A percentile compares a stretch with the other conserved stretches of the same genome.
Conservation (phyloP, 441 rosid species). For the Gossypium lobatum region DNA sequence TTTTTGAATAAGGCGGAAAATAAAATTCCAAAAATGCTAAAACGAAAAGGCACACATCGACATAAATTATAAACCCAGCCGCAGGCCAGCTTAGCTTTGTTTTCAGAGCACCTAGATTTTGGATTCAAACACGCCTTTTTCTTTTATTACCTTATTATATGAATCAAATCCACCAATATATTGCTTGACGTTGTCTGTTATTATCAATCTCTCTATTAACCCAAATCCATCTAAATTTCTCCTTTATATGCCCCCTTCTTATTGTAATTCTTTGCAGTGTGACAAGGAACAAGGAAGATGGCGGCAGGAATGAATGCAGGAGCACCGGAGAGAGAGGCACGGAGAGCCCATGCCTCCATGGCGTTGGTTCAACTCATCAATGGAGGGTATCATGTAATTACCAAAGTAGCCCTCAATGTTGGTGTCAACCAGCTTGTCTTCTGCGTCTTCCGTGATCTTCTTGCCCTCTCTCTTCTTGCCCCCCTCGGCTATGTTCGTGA, state of each 20-base stretch:
- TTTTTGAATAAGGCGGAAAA: background rate
- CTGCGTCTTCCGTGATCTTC: constrained; percentile 86
- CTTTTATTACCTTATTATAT: background rate
- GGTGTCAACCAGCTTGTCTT: constrained; percentile 95
- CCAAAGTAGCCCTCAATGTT: constrained; percentile 87
- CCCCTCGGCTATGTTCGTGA: constrained; percentile 84
- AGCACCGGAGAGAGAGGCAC: constrained; percentile 6
- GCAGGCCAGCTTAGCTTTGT: background rate
- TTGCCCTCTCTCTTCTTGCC: constrained; percentile 83
- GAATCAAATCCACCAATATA: background rate
- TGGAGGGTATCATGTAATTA: constrained; percentile 95
- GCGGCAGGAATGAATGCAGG: constrained; percentile 11
- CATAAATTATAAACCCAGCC: background rate
- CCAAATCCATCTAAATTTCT: background rate
- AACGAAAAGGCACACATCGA: background rate
- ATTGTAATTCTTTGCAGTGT: background rate
- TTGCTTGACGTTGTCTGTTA: background rate
- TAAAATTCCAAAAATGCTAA: background rate
- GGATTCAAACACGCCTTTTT: background rate
- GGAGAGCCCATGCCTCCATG: constrained; percentile 75
- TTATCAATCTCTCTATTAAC: background rate
- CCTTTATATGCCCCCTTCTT: background rate
- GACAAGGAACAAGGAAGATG: background rate
- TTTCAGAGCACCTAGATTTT: background rate
- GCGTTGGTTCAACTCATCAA: constrained; percentile 69